Evolutionary conservation across 2,329 filamentous ascomycete species (phyloP), one percentile per base, ranked within the genome.

Genomic region (Diaporthe sp.): DNA sequence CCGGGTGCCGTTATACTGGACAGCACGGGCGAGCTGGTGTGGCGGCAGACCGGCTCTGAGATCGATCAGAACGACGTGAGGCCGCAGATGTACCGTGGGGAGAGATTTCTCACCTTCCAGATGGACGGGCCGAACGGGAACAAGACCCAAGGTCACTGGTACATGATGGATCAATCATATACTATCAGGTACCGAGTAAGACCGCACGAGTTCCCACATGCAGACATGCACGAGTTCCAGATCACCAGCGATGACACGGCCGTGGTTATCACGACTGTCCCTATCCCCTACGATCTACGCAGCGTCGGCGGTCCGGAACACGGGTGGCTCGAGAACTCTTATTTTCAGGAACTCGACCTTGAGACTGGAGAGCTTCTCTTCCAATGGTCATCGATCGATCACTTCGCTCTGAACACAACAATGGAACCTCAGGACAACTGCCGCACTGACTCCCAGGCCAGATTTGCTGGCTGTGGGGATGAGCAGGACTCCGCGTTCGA

Each of bases 221-320:
- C 74, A 9, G 76, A 88, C 75, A 82, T 86, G 75, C 87, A 88
- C 77, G 85, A 87, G 75, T 84, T 87, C 75, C 79, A 82, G n/a
- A 79, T 88, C 37, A 87, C 86, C 0, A 75, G 79, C 1, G 80
- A 86, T 75, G 83, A 83, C 51, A 86, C 85, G 0, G 84, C 84
- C 25, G 80, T 88, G 57, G 82, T 87, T 78, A 85, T 84, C 22
- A 84, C 85, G 58, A 87, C 87, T 75, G 81, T 84, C 74, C 80
- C 80, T 55, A 79, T 83, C 6, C 77, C 78, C 6, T 81, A 79
- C 37, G 80, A 85, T 75, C 79, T 82, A 63, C 80, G 79, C 0
- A 60, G 78, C 13, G 77, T 83, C 3, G 84, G 83, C 4, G 84
- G 84, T 1, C 79, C 82, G 2, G 72, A 75, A 34, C 78, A 83